Percentiles rank a stretch among this genome's conserved stretches.
phyloP scores from a whole-genome alignment of 805 yeast species.

The Kodamaea hsintzibuensis region DNA sequence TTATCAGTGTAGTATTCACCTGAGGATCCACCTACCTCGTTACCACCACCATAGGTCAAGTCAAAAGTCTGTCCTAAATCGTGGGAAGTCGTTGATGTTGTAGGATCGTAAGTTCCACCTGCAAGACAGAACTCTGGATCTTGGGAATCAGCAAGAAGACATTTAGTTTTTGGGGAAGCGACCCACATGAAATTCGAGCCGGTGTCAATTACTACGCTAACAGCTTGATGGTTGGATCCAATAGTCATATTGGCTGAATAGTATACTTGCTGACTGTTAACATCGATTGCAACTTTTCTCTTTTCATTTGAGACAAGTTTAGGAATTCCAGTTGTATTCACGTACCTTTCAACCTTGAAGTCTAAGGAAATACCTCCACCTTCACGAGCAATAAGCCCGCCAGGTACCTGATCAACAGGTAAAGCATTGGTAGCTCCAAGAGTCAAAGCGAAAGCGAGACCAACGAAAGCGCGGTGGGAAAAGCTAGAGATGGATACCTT shows the following conservation, averaged over 20 bases:
- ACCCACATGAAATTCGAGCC: conserved; percentile 16
- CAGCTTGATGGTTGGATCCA: conserved; percentile 11
- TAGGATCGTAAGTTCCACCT: conserved; percentile 10
- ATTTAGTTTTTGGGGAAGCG: background rate
- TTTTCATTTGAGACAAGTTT: background rate
- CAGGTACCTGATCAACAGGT: background rate
- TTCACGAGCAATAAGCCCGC: conserved; percentile 1
- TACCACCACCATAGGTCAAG: conserved; percentile 1
- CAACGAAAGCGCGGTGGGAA: background rate
- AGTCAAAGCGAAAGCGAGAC: background rate
- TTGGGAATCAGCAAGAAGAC: background rate
- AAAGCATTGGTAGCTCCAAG: background rate
- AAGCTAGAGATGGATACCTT: background rate
- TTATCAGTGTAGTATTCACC: conserved; percentile 10
- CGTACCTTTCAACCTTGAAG: background rate
- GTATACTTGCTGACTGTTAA: background rate
- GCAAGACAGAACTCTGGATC: background rate
- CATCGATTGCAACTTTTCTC: background rate
- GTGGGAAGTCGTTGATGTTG: conserved; percentile 10
- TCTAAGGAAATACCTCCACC: background rate
- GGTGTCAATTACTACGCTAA: conserved; percentile 28
- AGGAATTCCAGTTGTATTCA: background rate
- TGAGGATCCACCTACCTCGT: background rate
- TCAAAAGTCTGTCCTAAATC: background rate
- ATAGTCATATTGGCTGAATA: background rate